phyloP scores from a whole-genome alignment of 2,329 filamentous ascomycete species.

The Apiospora marii region DNA sequence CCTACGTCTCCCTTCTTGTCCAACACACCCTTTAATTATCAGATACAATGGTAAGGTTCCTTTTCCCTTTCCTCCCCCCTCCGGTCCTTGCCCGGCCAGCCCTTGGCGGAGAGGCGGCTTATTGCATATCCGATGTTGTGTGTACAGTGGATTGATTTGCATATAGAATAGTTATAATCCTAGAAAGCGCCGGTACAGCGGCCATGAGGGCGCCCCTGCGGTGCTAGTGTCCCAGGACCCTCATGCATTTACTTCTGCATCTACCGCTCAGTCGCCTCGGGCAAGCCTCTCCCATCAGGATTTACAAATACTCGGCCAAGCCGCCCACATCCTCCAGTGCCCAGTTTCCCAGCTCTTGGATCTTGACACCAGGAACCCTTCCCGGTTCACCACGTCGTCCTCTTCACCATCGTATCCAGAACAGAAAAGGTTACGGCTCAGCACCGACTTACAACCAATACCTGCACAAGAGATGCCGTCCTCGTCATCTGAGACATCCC shows the following conservation, averaged over 20 bases:
- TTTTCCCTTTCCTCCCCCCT: slow-evolving; percentile 38
- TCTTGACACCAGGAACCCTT: slow-evolving; percentile 43
- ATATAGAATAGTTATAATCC: slow-evolving; percentile 47
- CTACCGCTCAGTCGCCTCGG: slow-evolving; percentile 35
- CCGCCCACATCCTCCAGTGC: slow-evolving; percentile 44
- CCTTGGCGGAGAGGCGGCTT: slow-evolving; percentile 39
- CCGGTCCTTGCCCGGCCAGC: slow-evolving; percentile 28
- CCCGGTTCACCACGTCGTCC: slow-evolving; percentile 44
- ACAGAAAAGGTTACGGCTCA: slow-evolving; percentile 37
- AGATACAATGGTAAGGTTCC: slow-evolving; percentile 46
- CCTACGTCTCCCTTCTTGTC: slow-evolving; percentile 41
- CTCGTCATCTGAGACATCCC: slow-evolving; percentile 31
- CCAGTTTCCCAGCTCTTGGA: slow-evolving; percentile 40
- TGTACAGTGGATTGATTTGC: slow-evolving; percentile 44
- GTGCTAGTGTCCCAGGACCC: slow-evolving; percentile 46
- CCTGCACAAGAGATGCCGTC: slow-evolving; percentile 36
- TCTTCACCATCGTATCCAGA: slow-evolving; percentile 39
- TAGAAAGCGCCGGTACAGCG: slow-evolving; percentile 55
- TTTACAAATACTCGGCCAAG: slow-evolving; percentile 45
- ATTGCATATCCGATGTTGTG: slow-evolving; percentile 41
- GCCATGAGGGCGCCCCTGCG: slow-evolving; percentile 47
- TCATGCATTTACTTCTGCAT: slow-evolving; percentile 37
- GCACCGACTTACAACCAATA: slow-evolving; percentile 38
- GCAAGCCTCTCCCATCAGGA: slow-evolving; percentile 37
- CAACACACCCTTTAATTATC: slow-evolving; percentile 42